phyloP scores from a whole-genome alignment of 2,329 filamentous ascomycete genomes.

The Aspergillus sojae region DNA sequence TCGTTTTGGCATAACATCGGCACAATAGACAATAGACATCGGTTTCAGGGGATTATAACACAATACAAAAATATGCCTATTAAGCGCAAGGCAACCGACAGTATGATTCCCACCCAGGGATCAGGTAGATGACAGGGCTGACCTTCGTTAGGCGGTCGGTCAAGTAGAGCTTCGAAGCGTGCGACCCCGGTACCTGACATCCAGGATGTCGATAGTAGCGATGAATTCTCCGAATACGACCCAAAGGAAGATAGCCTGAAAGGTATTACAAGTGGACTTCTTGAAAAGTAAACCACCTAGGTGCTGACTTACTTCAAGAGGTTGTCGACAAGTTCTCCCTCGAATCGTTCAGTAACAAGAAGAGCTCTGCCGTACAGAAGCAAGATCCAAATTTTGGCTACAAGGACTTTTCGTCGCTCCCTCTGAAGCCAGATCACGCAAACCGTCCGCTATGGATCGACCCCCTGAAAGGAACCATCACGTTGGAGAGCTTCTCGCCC shows the following conservation, averaged over 20 bases:
- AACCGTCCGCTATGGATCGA: slow-evolving; percentile 95
- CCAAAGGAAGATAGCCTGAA: slow-evolving; percentile 52
- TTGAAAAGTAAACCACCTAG: slow-evolving; percentile 14
- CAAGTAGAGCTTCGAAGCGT: slow-evolving; percentile 51
- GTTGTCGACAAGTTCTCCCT: slow-evolving; percentile 59
- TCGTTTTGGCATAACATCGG: slow-evolving; percentile 8
- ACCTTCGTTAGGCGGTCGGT: slow-evolving; percentile 45
- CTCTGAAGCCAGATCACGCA: slow-evolving; percentile 83
- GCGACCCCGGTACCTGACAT: slow-evolving; percentile 49
- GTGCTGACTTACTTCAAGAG: slow-evolving; percentile 35
- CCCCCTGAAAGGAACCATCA: slow-evolving; percentile 80
- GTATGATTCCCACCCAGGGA: slow-evolving; percentile 41
- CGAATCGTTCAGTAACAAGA: slow-evolving; percentile 52
- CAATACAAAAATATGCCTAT: slow-evolving; percentile 58
- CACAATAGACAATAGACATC: slow-evolving; percentile 23
- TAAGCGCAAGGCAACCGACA: slow-evolving; percentile 68
- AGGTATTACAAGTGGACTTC: slow-evolving; percentile 36
- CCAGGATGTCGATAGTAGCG: slow-evolving; percentile 54
- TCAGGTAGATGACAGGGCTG: slow-evolving; percentile 30
- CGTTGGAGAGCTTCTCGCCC: slow-evolving; percentile 91
- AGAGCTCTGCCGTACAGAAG: slow-evolving; percentile 42
- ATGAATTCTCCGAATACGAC: slow-evolving; percentile 60
- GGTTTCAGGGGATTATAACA: slow-evolving; percentile 3
- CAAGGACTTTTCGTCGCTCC: slow-evolving; percentile 79
- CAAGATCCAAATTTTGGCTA: slow-evolving; percentile 61